Evolutionary conservation across 805 yeast genomes (phyloP), one percentile per base, ranked within the genome.

Genomic region (Monosporozyma unispora): DNA sequence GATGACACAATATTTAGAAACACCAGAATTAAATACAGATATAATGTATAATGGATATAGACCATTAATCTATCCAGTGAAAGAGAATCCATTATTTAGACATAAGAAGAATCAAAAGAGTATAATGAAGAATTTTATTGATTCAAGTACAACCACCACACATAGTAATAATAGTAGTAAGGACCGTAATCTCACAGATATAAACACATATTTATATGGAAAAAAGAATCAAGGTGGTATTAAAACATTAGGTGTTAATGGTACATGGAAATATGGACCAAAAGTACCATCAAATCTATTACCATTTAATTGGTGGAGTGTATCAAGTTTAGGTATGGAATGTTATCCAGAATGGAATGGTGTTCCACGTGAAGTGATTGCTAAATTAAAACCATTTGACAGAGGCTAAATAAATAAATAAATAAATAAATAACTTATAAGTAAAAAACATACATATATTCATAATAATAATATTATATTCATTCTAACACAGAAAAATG

Each of bases 31-130:
- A 21, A 53, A 58, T 3, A 54, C 59, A 2, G 69, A 65, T 50
- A 63, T 65, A 11, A 49, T 65, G 37, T 63, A 56, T 48, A 58
- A 63, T 50, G 69, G 69, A 16, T 65, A 65, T 50, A 50, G 66
- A 33, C 69, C 69, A 0, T 53, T 63, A 4, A 58, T 54, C 48
- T 62, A 62, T 41, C 69, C 69, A 0, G 65, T 64, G 22, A 55
- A 52, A 48, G 66, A 63, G 44, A 64, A 63, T 46, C 69, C 69
- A 28, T 51, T 64, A 21, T 59, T 62, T 48, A 52, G 59, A 16
- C 46, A 49, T 41, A 21, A 43, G 14, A 38, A 43, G 23, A 37
- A 25, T 18, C 23, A 49, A 21, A 28, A 28, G 11, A 29, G 23
- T 29, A 28, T 43, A 19, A 28, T 43, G 35, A 22, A 40, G 5